Conservation (phyloP, 176 grass and related monocot species). For the Raddia distichophylla region DNA sequence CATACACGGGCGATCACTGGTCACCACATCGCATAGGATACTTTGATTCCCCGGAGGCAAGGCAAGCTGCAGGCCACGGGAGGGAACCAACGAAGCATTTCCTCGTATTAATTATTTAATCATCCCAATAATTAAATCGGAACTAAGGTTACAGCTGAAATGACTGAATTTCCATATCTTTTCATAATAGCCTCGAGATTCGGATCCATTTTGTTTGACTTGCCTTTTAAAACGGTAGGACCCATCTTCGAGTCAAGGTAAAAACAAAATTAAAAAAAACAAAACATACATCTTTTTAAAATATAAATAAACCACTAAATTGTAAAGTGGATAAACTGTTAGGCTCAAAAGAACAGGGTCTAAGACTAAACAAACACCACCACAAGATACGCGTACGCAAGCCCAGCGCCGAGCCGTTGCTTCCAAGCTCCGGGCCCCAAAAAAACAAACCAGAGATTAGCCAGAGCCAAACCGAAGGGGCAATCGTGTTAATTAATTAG, state of each 20-base stretch:
- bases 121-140: not conserved
- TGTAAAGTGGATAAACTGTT: too few relatives aligned
- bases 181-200: too few relatives aligned
- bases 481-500: not conserved
- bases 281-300: too few relatives aligned
- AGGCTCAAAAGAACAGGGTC: too few relatives aligned
- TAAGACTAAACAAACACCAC: not conserved
- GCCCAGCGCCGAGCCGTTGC: not conserved
- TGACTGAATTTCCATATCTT: too few relatives aligned
- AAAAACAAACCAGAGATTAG: constrained; percentile 37
- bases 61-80: not conserved
- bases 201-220: too few relatives aligned
- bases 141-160: not conserved
- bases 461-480: not conserved
- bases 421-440: too few relatives aligned
- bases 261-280: too few relatives aligned
- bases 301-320: too few relatives aligned
- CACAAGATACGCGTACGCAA: not conserved
- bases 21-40: constrained; percentile 34
- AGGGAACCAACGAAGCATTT: not conserved
- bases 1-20: not conserved
- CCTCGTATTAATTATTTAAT: not conserved
- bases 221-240: too few relatives aligned
- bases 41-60: constrained; percentile 18
- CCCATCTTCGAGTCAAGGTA: too few relatives aligned